Evolutionary conservation across 1,284 basidiomycete species (phyloP), one percentile per base, ranked within the genome.

Genomic region (Rhodotorula sp.): DNA sequence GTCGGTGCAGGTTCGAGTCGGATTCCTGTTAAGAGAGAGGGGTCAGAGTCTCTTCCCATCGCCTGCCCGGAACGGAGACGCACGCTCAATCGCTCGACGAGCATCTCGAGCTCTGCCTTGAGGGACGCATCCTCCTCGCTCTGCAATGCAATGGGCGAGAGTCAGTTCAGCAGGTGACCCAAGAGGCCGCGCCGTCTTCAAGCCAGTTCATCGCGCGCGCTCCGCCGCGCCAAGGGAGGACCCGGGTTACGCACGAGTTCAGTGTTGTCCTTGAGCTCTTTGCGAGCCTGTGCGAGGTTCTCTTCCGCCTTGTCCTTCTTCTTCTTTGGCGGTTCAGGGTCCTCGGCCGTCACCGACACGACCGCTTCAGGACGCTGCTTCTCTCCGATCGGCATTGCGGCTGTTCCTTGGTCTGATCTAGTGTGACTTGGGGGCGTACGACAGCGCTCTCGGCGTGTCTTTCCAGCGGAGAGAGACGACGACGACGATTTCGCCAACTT

Each of bases 41-140:
- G 15, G 37, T 59, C 42, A 45, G 57, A n/a, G n/a, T 18, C 5
- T 4, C 7, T 18, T 6, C 14, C 22, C 14, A 37, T 8, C 26
- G 12, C n/a, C 7, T 2, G 17, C 2, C 17, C 20, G 6, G 37
- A 0, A 5, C 5, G 6, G 33, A 14, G 2, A 77, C 82, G 71
- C 70, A 94, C 95, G 84, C 91, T 93, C 71, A 99, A 82, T 60
- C 96, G 87, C 81, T 99, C 94, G 42, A 96, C 88, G 37, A 99
- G 87, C 95, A 99, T 96, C 80, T 99, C 96, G 46, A 99, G 86
- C 83, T 99, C 95, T 71, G 88, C 90, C 83, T 93, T 93, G 71
- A 99, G 87, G 80, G 95, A 92, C 48, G 90, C 84, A 80, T 99
- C 96, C 82, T 99, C 95, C 80, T 99, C 96, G 67, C 77, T 79